Conservation (phyloP, 495 filamentous ascomycete species). For the Aspergillus cavernicola region DNA sequence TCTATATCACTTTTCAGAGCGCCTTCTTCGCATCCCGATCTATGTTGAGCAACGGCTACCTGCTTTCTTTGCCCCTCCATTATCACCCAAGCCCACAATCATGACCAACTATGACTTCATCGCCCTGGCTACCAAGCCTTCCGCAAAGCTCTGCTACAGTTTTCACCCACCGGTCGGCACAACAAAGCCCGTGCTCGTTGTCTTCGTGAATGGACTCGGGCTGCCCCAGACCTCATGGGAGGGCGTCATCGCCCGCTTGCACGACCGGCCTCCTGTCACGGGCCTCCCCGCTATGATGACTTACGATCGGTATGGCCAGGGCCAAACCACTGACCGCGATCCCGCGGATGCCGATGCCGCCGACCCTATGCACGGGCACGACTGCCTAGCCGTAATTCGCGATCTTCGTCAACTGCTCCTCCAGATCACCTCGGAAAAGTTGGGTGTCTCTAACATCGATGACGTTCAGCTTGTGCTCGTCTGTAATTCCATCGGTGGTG, state of each 20-base stretch:
- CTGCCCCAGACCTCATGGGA: conserved; percentile 50
- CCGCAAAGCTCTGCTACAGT: not conserved
- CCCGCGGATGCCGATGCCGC: conserved; percentile 41
- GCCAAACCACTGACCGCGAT: conserved; percentile 50
- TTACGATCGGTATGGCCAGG: conserved; percentile 65
- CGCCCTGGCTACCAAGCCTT: no score
- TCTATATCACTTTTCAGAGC: no score
- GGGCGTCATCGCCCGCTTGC: conserved; percentile 40
- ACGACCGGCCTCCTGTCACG: conserved; percentile 20
- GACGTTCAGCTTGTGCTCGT: no score
- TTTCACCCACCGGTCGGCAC: not conserved
- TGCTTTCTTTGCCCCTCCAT: no score
- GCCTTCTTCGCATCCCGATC: no score
- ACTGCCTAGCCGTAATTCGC: conserved; percentile 40
- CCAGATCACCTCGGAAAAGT: conserved; percentile 29
- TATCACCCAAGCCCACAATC: no score
- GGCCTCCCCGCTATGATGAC: conserved; percentile 48
- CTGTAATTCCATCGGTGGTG: conserved; percentile 57
- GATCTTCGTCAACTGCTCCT: conserved; percentile 51
- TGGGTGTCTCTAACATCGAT: conserved; percentile 10
- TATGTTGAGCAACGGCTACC: no score
- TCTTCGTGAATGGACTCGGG: conserved; percentile 62
- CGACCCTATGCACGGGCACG: conserved; percentile 50
- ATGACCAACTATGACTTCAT: no score
- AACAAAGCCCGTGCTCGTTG: conserved; percentile 22